Conservation (phyloP, 1,284 basidiomycete genomes). For the Schizophyllum commune region DNA sequence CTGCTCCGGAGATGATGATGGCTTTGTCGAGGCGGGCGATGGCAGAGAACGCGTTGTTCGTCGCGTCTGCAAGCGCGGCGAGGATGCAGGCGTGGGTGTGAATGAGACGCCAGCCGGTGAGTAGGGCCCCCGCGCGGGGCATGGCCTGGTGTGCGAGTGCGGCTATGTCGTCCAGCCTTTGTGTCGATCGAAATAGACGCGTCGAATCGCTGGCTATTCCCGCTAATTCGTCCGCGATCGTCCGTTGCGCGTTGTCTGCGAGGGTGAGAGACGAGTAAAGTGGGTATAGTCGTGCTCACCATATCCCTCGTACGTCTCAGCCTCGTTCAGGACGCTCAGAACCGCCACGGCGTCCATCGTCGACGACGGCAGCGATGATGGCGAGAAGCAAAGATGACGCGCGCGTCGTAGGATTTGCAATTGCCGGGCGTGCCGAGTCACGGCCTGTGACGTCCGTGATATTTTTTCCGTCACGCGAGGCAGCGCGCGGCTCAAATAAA, state of each 20-base stretch:
- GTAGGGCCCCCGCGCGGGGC: constrained; percentile 6
- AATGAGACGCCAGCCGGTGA: constrained; percentile 43
- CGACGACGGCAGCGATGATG: neutral
- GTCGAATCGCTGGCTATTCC: neutral
- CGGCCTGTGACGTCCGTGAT: neutral
- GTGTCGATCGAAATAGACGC: neutral
- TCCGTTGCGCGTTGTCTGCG: neutral
- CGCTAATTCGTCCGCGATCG: neutral
- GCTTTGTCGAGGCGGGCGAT: constrained; percentile 68
- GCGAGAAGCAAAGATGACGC: neutral
- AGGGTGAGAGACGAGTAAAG: neutral
- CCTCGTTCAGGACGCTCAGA: neutral
- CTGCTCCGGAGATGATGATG: constrained; percentile 78
- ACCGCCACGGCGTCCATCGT: neutral
- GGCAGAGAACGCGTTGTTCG: constrained; percentile 22
- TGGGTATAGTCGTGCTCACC: neutral
- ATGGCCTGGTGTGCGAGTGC: constrained; percentile 20
- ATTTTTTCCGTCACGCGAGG: neutral
- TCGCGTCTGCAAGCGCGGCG: constrained; percentile 35
- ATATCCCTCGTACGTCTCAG: neutral
- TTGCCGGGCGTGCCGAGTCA: neutral
- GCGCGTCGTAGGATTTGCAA: neutral
- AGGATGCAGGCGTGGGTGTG: constrained; percentile 63
- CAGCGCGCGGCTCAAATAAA: neutral
- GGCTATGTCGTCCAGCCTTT: constrained; percentile 25